A percentile compares a stretch with the other conserved stretches of the same genome.
Conservation (phyloP, 768 basidiomycete genomes). For the Termitomyces sp. region DNA sequence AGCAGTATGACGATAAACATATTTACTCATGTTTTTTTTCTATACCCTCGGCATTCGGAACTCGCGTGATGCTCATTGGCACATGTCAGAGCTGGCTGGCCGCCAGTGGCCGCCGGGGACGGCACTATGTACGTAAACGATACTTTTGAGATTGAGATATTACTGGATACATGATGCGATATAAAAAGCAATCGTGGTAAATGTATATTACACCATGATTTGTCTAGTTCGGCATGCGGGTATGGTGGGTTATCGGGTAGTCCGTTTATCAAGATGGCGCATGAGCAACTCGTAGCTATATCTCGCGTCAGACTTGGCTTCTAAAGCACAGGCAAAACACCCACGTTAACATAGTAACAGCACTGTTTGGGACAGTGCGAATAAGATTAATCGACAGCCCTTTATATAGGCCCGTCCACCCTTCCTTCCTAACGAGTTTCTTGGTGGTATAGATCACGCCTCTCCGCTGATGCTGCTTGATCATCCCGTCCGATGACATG, state of each 20-base stretch:
- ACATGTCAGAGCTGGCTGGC: not conserved
- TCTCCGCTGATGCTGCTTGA: constrained; percentile 51
- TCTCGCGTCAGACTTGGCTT: not conserved
- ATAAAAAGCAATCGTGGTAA: not conserved
- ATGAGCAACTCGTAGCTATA: constrained; percentile 52
- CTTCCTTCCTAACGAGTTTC: constrained; percentile 77
- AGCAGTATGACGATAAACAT: not conserved
- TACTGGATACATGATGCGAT: not conserved
- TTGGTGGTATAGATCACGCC: constrained; percentile 75
- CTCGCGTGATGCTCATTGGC: not conserved
- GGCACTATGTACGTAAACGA: not conserved
- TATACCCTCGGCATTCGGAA: not conserved
- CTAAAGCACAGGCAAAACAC: constrained; percentile 18
- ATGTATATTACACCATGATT: constrained; percentile 1
- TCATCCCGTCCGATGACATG: constrained; percentile 60
- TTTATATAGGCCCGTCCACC: constrained; percentile 88
- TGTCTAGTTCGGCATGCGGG: not conserved
- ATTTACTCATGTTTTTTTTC: constrained; percentile 4
- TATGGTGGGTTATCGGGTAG: constrained; percentile 16
- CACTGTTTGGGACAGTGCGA: constrained; percentile 94
- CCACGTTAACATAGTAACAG: constrained; percentile 93
- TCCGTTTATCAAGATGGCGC: constrained; percentile 46
- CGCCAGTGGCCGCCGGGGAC: too few species aligned
- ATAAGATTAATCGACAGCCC: constrained; percentile 93
- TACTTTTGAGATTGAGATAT: not conserved